phyloP scores from a whole-genome alignment of 371 early-diverging fungal genomes.

The Thermomucor indicae-seudaticae region DNA sequence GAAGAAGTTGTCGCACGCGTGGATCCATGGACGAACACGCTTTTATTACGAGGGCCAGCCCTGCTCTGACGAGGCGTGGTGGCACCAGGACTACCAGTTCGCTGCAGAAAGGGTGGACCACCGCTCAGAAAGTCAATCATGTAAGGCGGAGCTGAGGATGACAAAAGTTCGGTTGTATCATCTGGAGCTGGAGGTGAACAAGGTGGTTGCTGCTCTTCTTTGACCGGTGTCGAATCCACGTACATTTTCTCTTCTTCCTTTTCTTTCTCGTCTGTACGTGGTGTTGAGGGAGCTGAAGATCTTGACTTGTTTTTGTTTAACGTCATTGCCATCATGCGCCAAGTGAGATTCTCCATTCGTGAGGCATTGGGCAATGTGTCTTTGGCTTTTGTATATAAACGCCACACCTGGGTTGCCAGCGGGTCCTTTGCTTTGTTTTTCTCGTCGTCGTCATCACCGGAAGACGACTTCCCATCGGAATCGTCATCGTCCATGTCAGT shows the following conservation, averaged over 20 bases:
- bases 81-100: conserved; percentile 5
- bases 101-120: conserved; percentile 13
- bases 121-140: conserved; percentile 22
- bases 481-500: conserved; percentile 23
- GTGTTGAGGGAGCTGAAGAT: conserved; percentile 7
- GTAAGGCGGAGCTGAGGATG: conserved; percentile 34
- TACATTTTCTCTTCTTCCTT: conserved; percentile 8
- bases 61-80: conserved; percentile 11
- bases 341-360: conserved; percentile 64
- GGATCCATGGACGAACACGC: conserved; percentile 21
- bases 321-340: conserved; percentile 67
- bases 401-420: conserved; percentile 57
- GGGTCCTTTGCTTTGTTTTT: conserved; percentile 49
- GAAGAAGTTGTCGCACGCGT: conserved; percentile 18
- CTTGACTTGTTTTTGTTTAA: conserved; percentile 29
- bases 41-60: conserved; percentile 13
- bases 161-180: conserved; percentile 26
- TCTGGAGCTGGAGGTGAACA: conserved; percentile 28
- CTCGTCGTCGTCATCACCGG: conserved; percentile 8
- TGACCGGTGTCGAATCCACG: conserved; percentile 9
- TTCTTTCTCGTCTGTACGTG: conserved; percentile 6
- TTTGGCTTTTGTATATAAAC: conserved; percentile 60
- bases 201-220: not conserved
- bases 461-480: conserved; percentile 36
- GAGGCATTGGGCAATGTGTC: conserved; percentile 54